Percentiles rank a stretch among this genome's conserved stretches.
Evolutionary conservation across 31 red algal genomes (phyloP).

Genomic region (Odonthalia washingtoniensis): DNA sequence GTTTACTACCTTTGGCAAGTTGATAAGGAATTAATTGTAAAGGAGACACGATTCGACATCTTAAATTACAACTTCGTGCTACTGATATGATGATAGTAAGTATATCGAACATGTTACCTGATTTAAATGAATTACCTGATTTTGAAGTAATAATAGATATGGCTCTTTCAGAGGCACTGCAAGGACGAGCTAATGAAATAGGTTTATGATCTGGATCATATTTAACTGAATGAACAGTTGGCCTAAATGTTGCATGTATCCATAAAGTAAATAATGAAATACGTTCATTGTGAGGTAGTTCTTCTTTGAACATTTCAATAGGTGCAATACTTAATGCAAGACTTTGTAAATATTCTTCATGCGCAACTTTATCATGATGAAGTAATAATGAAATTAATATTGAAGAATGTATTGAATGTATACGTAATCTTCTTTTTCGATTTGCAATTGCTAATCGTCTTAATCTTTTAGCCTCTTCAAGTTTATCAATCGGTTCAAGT

Average conservation of each 20-base stretch:
- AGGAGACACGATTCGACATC: constrained; percentile 65
- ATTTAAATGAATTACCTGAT: constrained; percentile 33
- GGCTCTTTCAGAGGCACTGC: constrained; percentile 45
- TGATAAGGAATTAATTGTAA: constrained; percentile 38
- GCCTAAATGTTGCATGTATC: constrained; percentile 40
- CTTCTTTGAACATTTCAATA: constrained; percentile 30
- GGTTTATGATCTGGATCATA: neutral
- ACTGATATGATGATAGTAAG: constrained; percentile 36
- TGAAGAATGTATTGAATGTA: constrained; percentile 39
- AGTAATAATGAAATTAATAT: constrained; percentile 45
- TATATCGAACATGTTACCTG: constrained; percentile 69
- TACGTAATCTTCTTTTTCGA: constrained; percentile 35
- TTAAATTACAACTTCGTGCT: constrained; percentile 41
- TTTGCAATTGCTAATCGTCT: neutral
- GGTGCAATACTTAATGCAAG: constrained; percentile 49
- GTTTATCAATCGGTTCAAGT: neutral
- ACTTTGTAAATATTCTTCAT: constrained; percentile 16
- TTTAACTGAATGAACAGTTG: neutral
- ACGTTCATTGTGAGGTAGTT: constrained; percentile 16
- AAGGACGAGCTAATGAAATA: neutral
- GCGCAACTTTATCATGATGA: constrained; percentile 50
- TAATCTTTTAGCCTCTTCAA: neutral
- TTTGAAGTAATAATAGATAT: constrained; percentile 3
- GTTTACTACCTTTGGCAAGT: neutral
- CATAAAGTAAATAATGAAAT: constrained; percentile 53